Conservation (phyloP, 1,284 basidiomycete species). For the Athelia sp. region DNA sequence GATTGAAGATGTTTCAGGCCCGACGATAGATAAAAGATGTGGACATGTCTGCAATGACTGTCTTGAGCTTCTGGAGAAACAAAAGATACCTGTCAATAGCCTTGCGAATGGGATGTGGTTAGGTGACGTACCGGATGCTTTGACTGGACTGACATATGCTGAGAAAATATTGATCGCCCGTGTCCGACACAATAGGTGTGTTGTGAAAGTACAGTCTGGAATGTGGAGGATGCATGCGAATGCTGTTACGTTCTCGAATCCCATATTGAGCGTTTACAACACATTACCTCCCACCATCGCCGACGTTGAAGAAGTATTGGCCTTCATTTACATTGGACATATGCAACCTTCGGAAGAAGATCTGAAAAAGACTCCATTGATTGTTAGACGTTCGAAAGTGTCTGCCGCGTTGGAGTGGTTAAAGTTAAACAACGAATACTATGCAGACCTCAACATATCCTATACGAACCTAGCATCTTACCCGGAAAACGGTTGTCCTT, state of each 20-base stretch:
- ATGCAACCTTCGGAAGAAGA: constrained; percentile 25
- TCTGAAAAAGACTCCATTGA: constrained; percentile 25
- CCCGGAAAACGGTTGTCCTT: constrained; percentile 13
- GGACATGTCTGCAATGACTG: neutral
- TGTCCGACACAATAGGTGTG: constrained; percentile 4
- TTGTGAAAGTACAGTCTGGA: constrained; percentile 2
- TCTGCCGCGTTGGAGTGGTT: constrained; percentile 23
- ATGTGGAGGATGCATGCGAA: constrained; percentile 7
- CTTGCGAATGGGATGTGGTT: neutral
- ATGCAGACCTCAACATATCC: constrained; percentile 19
- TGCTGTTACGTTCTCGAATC: constrained; percentile 6
- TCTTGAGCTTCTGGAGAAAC: neutral
- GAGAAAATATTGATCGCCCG: constrained; percentile 1
- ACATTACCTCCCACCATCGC: constrained; percentile 7
- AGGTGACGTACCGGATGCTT: neutral
- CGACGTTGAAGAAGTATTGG: constrained; percentile 9
- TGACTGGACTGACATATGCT: neutral
- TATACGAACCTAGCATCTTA: constrained; percentile 19
- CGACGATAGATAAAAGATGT: neutral
- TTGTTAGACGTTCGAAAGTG: constrained; percentile 16
- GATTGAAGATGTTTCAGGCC: neutral
- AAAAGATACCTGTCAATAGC: neutral
- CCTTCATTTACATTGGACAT: constrained; percentile 4
- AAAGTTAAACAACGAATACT: constrained; percentile 24
- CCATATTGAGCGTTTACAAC: constrained; percentile 8